Base-by-base conservation (phyloP, 2,329 filamentous ascomycete genomes). In the Nakataea oryzae region DNA sequence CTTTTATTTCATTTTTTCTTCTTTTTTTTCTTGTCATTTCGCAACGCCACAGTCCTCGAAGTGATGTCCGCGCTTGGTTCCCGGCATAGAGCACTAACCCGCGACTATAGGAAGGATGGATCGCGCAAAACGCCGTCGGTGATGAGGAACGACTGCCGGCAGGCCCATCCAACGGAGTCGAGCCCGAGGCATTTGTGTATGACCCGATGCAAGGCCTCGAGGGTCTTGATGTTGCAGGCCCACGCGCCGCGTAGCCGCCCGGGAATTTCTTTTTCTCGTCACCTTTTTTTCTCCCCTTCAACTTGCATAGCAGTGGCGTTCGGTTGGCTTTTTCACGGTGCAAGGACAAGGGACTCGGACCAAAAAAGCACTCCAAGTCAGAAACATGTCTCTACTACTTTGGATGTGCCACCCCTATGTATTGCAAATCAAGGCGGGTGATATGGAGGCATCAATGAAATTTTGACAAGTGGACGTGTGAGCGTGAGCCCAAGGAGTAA, bases 161-260 rank as follows among this genome's bases (percentile, higher is more conserved):
- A 5, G 85, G 87, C 56, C 78, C 78, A 59, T 78, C 78, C 66
- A 75, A 74, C 63, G 76, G 74, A 62, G 77, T 78, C 47, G 83
- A 82, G 67, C 8, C 60, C 12, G 17, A 8, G 2, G n/a, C 54
- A 57, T 78, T 81, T 63, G 81, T 83, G 1, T 84, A 88, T 68
- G 92, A 97, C 76, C 91, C 93, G 3, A 99, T 99, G 95, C 91
- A 97, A 76, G 93, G 93, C 41, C 78, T 99, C 8, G 93, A 97
- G 74, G 91, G 90, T 21, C 79, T 97, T 62, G 96, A 97, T 75
- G 90, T 97, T 69, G 96, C 93, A 62, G 96, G 96, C 11, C 95
- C 95, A 14, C 93, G 90, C 74, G 88, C 84, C 62, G 86, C 85
- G 70, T 95, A 73, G 84, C 12, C 7, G 2, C 13, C 30, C 26